Base-by-base conservation (phyloP, 1,139 yeast species). In the Candida sp. region DNA sequence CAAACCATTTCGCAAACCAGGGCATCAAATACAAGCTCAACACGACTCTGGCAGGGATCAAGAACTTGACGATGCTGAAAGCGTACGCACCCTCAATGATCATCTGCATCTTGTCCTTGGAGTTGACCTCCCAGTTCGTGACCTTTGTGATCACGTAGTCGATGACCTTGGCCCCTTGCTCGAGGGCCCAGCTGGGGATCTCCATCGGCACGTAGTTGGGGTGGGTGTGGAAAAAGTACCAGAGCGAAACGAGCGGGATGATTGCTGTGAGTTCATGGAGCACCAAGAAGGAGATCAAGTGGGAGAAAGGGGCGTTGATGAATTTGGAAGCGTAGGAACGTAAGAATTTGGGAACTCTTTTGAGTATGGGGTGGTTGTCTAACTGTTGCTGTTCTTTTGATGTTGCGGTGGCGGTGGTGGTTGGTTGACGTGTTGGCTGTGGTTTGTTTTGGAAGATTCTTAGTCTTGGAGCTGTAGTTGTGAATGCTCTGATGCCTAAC, bases 231-330 rank as follows among this genome's bases (percentile, higher is more conserved):
- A 90, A 81, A 1, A 79, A 57, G 62, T 85, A 89, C 97, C 97
- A 91, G 2, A 92, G 63, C 0, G 85, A 85, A 32, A 90, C 72
- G 47, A 93, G 77, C 1, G 98, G 98, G 5, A 85, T 80, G 4
- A 93, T 78, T 1, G 98, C 97, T 0, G 97, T 81, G 42, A 90
- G 60, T 65, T 93, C 98, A 63, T 93, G 98, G n/a, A 93, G 73
- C 2, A 92, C 69, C 8, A 90, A 66, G 60, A 93, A 90, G 3
- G 96, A 79, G 0, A 89, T 78, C n/a, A 87, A 76, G 58, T 88
- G 88, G 1, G 90, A 77, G 5, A 86, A 72, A 1, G 96, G 92
- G 0, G 92, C 89, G 47, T 75, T 66, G 43, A 78, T 68, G 60
- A 85, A 79, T 49, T 75, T 71, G 25, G 67, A 63, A 4, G 85